These are phyloP conservation scores for Sicyos baderoa DNA, from an alignment of 306 rosid species.

Conservation along the genomic window DNA sequence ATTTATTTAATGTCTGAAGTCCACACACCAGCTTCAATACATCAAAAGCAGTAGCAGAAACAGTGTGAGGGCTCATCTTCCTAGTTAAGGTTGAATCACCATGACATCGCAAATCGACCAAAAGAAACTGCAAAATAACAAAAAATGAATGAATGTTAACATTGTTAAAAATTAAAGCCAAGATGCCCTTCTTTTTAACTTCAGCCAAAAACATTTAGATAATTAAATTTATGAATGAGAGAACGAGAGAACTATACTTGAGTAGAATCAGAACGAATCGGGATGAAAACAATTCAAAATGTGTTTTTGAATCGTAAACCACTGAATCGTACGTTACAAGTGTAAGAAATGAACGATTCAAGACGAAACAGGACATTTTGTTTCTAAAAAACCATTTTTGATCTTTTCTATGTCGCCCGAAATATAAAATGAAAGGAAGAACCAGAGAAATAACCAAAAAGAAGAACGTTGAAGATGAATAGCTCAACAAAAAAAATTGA, in stretches of 20 bases:
- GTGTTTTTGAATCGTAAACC: no score
- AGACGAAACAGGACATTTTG: no score
- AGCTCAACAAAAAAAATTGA: no score
- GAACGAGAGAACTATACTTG: slow-evolving; percentile 6
- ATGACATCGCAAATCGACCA: slow-evolving; percentile 85
- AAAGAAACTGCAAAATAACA: slow-evolving; percentile 53
- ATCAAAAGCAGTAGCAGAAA: slow-evolving; percentile 81
- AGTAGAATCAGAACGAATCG: no score
- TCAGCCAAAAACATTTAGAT: background rate
- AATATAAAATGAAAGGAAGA: no score
- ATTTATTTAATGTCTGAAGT: slow-evolving; percentile 14
- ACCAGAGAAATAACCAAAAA: no score
- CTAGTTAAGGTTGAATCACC: slow-evolving; percentile 69
- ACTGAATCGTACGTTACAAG: no score
- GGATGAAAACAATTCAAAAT: no score
- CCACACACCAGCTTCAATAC: slow-evolving; percentile 67
- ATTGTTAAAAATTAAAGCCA: slow-evolving; percentile 7
- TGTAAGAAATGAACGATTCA: no score
- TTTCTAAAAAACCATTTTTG: no score
- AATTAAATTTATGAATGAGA: background rate
- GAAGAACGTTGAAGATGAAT: no score
- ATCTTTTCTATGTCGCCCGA: no score
- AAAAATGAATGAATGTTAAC: background rate
- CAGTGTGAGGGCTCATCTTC: slow-evolving; percentile 66
- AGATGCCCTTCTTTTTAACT: background rate